Evolutionary conservation across 2,329 filamentous ascomycete genomes (phyloP).

Genomic region (Diaporthe batatas): DNA sequence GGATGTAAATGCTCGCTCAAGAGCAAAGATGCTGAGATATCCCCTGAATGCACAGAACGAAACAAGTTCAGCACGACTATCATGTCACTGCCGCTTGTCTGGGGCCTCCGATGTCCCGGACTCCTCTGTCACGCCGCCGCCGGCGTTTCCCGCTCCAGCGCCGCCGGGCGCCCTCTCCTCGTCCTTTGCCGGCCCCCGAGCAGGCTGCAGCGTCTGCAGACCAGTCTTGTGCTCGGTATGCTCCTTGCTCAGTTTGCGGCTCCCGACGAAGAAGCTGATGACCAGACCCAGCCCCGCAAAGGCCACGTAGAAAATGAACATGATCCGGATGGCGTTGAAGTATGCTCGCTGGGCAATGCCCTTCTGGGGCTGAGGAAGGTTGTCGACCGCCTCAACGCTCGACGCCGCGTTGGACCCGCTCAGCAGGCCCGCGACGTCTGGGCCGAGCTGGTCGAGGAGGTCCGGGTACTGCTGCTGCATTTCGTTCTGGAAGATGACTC

Average conservation of each 20-base stretch:
- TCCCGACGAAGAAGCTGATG: conserved; percentile 61
- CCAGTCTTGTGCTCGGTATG: conserved; percentile 72
- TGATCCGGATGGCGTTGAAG: conserved; percentile 63
- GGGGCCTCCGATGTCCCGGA: background rate
- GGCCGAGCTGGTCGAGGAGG: conserved; percentile 48
- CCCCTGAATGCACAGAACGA: conserved; percentile 1
- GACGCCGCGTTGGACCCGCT: conserved; percentile 72
- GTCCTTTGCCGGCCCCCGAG: conserved; percentile 50
- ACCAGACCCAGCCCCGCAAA: conserved; percentile 63
- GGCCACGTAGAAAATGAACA: conserved; percentile 70
- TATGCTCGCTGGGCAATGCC: conserved; percentile 60
- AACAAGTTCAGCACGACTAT: background rate
- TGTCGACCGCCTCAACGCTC: conserved; percentile 69
- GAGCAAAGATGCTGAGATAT: background rate
- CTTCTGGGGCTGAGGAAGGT: conserved; percentile 61
- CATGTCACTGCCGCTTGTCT: background rate
- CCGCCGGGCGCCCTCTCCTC: conserved; percentile 43
- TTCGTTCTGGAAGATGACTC: conserved; percentile 55
- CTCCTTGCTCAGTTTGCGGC: conserved; percentile 65
- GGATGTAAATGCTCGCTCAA: conserved; percentile 14
- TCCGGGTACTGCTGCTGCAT: conserved; percentile 54
- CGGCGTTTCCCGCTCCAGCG: background rate
- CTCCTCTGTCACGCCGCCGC: background rate
- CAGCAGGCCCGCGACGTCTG: conserved; percentile 63
- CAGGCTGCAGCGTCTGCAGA: conserved; percentile 56